These are phyloP conservation scores for Monosporozyma yasuniensis DNA, from an alignment of 805 yeast genomes.

Conservation along the genomic window DNA sequence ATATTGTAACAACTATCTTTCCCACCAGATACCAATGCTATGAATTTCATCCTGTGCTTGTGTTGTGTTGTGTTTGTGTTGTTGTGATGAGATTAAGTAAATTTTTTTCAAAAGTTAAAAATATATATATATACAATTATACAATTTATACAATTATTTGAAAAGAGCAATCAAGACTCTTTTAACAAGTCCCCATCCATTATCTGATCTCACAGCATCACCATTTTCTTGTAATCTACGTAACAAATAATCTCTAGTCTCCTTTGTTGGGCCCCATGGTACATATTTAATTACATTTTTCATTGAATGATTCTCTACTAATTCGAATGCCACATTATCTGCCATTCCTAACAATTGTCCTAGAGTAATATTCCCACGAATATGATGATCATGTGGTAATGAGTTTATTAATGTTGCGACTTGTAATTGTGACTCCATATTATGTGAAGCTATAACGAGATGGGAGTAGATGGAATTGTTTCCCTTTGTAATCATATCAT, in stretches of 20 bases:
- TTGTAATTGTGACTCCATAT: slow-evolving; percentile 62
- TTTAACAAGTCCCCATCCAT: slow-evolving; percentile 65
- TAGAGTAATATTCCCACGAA: slow-evolving; percentile 61
- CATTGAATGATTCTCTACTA: slow-evolving; percentile 54
- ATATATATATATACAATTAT: not conserved
- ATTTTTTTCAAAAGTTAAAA: too few species aligned
- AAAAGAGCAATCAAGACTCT: slow-evolving; percentile 38
- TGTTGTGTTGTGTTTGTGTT: not conserved
- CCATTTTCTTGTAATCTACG: slow-evolving; percentile 95
- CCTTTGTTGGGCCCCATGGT: slow-evolving; percentile 96
- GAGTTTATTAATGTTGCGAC: slow-evolving; percentile 52
- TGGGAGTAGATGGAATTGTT: slow-evolving; percentile 53
- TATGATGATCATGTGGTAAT: slow-evolving; percentile 36
- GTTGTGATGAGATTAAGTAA: not conserved
- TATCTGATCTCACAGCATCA: slow-evolving; percentile 80
- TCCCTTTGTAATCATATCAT: slow-evolving; percentile 41
- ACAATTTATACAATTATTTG: too few species aligned
- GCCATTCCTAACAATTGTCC: slow-evolving; percentile 96
- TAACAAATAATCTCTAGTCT: slow-evolving; percentile 79
- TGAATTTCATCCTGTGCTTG: slow-evolving; percentile 60
- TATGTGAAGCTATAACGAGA: slow-evolving; percentile 87
- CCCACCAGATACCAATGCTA: slow-evolving; percentile 90
- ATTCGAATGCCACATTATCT: slow-evolving; percentile 72
- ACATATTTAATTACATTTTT: slow-evolving; percentile 84
- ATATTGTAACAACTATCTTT: slow-evolving; percentile 91